phyloP scores from a whole-genome alignment of 768 basidiomycete genomes.

The Lactarius quietus region DNA sequence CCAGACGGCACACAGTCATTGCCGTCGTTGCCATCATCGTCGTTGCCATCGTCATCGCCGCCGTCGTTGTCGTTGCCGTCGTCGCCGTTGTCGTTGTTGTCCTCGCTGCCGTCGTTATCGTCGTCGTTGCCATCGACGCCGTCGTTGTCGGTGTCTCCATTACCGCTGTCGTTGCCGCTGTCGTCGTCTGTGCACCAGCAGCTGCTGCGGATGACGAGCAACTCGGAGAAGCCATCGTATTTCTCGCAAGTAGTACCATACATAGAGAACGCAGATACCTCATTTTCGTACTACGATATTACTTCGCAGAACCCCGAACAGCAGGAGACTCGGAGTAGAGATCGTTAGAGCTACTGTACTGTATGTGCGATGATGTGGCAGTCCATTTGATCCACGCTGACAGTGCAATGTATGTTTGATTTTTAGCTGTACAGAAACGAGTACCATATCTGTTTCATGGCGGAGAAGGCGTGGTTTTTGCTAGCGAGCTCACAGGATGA shows the following conservation, averaged over 20 bases:
- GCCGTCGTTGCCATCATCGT: no score
- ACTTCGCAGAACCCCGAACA: neutral
- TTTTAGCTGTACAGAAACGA: no score
- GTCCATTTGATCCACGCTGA: neutral
- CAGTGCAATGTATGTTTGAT: neutral
- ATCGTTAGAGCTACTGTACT: neutral
- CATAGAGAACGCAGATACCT: slow-evolving; percentile 9
- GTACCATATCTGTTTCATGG: neutral
- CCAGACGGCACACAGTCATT: neutral
- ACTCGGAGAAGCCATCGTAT: neutral
- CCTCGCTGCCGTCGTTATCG: no score
- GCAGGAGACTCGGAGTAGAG: neutral
- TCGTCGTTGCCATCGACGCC: no score
- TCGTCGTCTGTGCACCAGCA: no score
- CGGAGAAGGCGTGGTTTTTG: no score
- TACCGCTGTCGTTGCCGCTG: no score
- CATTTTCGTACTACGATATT: slow-evolving; percentile 9
- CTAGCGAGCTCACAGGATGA: no score
- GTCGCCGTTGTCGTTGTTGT: no score
- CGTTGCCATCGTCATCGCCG: no score
- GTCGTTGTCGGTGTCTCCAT: no score
- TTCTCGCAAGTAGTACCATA: neutral
- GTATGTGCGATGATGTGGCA: neutral
- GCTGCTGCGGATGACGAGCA: neutral
- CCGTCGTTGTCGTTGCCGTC: no score